Conservation (phyloP, 441 rosid genomes). For the Arabidopsis hybrid region DNA sequence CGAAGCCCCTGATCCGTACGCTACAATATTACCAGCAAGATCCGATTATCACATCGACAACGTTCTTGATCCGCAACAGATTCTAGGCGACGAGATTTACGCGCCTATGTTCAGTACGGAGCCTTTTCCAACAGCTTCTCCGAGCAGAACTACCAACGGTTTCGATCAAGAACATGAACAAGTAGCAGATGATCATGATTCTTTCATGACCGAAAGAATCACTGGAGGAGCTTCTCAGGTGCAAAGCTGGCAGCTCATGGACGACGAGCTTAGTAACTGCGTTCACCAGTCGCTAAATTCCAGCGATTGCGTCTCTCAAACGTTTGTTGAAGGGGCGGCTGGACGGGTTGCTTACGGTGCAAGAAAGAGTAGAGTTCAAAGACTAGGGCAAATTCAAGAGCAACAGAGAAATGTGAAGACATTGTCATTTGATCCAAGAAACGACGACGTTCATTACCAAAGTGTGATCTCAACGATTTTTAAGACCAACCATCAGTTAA, state of each 20-base stretch:
- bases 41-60: slow-evolving; percentile 43
- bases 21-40: slow-evolving; percentile 44
- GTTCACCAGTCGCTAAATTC: slow-evolving; percentile 71
- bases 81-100: slow-evolving; percentile 32
- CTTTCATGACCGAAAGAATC: slow-evolving; percentile 46
- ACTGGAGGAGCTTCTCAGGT: slow-evolving; percentile 74
- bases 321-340: slow-evolving; percentile 54
- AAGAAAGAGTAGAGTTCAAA: slow-evolving; percentile 44
- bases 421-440: slow-evolving; percentile 23
- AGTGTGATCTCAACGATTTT: slow-evolving; percentile 69
- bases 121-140: slow-evolving; percentile 52
- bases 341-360: slow-evolving; percentile 46
- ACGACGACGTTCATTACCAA: slow-evolving; percentile 76
- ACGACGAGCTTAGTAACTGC: slow-evolving; percentile 76
- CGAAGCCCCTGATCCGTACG: slow-evolving; percentile 57
- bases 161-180: slow-evolving; percentile 16
- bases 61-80: slow-evolving; percentile 41
- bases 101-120: slow-evolving; percentile 44
- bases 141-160: slow-evolving; percentile 49
- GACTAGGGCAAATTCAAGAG: slow-evolving; percentile 45
- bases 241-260: slow-evolving; percentile 75
- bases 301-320: slow-evolving; percentile 81
- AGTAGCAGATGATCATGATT: slow-evolving; percentile 51
- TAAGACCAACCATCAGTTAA: slow-evolving; percentile 68
- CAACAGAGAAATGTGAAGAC: slow-evolving; percentile 32